A percentile compares a stretch with the other conserved stretches of the same genome.
phyloP scores from a whole-genome alignment of 306 rosid genomes.

The Sphenostylis stenocarpa region DNA sequence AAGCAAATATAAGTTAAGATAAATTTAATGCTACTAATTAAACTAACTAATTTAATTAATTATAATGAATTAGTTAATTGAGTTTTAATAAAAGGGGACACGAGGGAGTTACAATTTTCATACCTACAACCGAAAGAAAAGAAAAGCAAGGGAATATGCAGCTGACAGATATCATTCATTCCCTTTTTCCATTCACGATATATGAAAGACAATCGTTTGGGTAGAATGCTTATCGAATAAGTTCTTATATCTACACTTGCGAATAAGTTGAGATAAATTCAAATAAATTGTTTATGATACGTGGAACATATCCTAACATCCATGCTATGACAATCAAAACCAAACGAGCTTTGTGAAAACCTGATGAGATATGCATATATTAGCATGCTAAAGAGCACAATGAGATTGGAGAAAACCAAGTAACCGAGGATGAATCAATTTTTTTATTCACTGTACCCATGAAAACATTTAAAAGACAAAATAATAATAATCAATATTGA shows the following conservation, averaged over 20 bases:
- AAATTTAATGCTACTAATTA: too few relatives aligned
- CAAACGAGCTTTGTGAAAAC: constrained; percentile 15
- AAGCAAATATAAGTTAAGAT: too few relatives aligned
- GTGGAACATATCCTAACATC: not conserved
- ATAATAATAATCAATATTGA: not conserved
- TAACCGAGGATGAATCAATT: not conserved
- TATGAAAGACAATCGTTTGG: constrained; percentile 9
- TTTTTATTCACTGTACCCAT: not conserved
- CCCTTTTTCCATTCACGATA: not conserved
- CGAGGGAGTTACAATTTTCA: not conserved
- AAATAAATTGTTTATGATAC: not conserved
- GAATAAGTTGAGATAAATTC: too few relatives aligned
- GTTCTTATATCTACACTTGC: too few relatives aligned
- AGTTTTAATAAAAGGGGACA: too few relatives aligned
- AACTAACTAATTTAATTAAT: too few relatives aligned
- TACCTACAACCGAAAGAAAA: constrained; percentile 5
- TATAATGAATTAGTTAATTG: too few relatives aligned
- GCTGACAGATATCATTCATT: not conserved
- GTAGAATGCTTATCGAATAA: too few relatives aligned
- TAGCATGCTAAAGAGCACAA: not conserved
- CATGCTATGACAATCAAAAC: not conserved
- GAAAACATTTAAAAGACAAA: not conserved
- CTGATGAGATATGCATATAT: constrained; percentile 1
- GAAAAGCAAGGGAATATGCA: constrained; percentile 14
- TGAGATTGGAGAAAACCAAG: not conserved